phyloP scores from a whole-genome alignment of 2,329 filamentous ascomycete genomes.

The Colletotrichum echinochloae region DNA sequence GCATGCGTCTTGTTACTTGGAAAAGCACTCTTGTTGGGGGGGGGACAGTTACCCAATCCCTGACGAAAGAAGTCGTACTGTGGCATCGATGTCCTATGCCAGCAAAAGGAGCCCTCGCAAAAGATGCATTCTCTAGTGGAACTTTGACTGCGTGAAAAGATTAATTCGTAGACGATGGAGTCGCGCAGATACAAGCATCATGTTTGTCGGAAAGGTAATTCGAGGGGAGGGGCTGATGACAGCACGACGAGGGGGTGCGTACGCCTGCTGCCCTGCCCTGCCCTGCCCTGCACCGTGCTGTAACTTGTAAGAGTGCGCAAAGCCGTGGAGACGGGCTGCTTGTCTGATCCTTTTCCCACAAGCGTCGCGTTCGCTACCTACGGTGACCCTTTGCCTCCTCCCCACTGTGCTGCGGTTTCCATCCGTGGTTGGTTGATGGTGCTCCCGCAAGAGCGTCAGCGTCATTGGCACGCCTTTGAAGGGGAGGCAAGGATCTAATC shows the following conservation, averaged over 20 bases:
- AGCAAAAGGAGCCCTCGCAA: background rate
- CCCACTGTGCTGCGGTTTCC: slow-evolving; percentile 11
- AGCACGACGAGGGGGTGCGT: slow-evolving; percentile 1
- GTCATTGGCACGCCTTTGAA: slow-evolving; percentile 34
- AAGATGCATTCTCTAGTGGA: background rate
- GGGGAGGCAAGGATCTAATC: slow-evolving; percentile 35
- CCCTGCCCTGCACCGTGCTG: background rate
- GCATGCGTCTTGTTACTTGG: slow-evolving; percentile 9
- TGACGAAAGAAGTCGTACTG: background rate
- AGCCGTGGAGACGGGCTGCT: background rate
- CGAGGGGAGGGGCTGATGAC: slow-evolving; percentile 25
- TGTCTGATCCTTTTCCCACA: background rate
- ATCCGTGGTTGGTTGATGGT: slow-evolving; percentile 24
- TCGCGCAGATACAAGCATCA: slow-evolving; percentile 17
- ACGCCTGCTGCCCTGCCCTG: slow-evolving; percentile 3
- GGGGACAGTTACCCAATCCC: background rate
- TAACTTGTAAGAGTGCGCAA: background rate
- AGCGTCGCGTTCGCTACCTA: slow-evolving; percentile 25
- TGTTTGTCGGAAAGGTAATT: slow-evolving; percentile 8
- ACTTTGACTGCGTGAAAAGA: slow-evolving; percentile 9
- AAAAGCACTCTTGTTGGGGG: background rate
- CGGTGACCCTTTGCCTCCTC: slow-evolving; percentile 29
- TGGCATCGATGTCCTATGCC: background rate
- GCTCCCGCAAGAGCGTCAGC: background rate
- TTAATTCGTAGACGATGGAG: slow-evolving; percentile 2